These are phyloP conservation scores for Sanghuangporus baumii DNA, from an alignment of 1,284 basidiomycete genomes.

Conservation along the genomic window DNA sequence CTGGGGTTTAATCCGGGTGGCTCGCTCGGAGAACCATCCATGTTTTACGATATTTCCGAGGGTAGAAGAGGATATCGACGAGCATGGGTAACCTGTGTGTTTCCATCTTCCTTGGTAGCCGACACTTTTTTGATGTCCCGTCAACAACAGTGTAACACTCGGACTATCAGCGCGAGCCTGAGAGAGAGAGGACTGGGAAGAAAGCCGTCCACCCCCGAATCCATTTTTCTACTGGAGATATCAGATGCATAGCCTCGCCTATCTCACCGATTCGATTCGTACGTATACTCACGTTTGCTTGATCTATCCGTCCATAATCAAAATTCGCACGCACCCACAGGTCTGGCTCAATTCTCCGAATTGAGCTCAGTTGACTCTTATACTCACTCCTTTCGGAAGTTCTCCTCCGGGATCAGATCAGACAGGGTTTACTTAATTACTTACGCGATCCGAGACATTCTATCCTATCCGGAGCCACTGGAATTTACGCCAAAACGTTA, in stretches of 20 bases:
- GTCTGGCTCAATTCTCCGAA: neutral
- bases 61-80: neutral
- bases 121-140: neutral
- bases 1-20: too few species aligned
- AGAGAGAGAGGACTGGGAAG: neutral
- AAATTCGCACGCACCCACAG: too few species aligned
- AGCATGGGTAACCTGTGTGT: neutral
- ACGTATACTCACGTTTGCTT: neutral
- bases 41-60: too few species aligned
- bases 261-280: neutral
- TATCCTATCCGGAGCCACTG: neutral
- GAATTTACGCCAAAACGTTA: neutral
- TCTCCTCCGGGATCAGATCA: neutral
- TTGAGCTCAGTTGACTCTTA: neutral
- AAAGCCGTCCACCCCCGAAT: neutral
- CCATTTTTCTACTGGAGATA: neutral
- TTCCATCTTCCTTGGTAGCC: neutral
- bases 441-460: neutral
- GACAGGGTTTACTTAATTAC: neutral
- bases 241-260: neutral
- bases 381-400: neutral
- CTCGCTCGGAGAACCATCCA: too few species aligned
- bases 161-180: too few species aligned
- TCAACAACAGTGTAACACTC: neutral
- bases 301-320: too few species aligned